Percentiles rank a stretch among this genome's conserved stretches.
These are phyloP conservation scores for Thermothelomyces thermophilus DNA, from an alignment of 2,329 filamentous ascomycete species.

Conservation along the genomic window DNA sequence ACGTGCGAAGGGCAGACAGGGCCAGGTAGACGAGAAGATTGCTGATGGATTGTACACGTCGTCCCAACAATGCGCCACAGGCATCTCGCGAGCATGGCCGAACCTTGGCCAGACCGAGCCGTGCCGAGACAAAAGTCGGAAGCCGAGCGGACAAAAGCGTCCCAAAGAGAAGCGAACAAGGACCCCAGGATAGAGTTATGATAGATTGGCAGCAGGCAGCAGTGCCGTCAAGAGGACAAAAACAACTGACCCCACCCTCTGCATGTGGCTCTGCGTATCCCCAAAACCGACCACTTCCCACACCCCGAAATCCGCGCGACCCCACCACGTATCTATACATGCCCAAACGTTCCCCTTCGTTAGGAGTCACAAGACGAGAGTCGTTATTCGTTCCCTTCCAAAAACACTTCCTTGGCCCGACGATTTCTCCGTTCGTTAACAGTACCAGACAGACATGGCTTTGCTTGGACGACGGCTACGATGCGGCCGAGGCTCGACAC, in stretches of 20 bases:
- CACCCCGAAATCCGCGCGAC: constrained; percentile 6
- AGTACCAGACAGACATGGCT: constrained; percentile 23
- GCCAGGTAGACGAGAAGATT: constrained; percentile 5
- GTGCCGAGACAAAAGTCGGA: not conserved
- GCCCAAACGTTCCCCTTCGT: constrained; percentile 8
- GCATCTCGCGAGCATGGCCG: not conserved
- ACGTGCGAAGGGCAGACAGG: not conserved
- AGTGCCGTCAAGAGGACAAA: constrained; percentile 3
- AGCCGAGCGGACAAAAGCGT: not conserved
- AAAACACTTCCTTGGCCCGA: not conserved
- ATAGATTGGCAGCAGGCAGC: constrained; percentile 6
- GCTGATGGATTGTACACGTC: constrained; percentile 9
- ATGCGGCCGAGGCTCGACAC: constrained; percentile 18
- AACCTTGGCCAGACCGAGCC: not conserved
- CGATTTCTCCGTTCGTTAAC: constrained; percentile 16
- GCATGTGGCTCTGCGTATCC: not conserved
- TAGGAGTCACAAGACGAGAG: constrained; percentile 21
- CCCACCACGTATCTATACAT: constrained; percentile 24
- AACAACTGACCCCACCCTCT: not conserved
- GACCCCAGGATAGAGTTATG: constrained; percentile 1
- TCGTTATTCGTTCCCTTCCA: constrained; percentile 19
- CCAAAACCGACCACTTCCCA: constrained; percentile 3
- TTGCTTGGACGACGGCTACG: constrained; percentile 14
- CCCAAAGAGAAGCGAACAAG: constrained; percentile 4
- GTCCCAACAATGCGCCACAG: not conserved